These are phyloP conservation scores for Quaeritorhiza haematococci DNA, from an alignment of 371 early-diverging fungal genomes.

Conservation along the genomic window DNA sequence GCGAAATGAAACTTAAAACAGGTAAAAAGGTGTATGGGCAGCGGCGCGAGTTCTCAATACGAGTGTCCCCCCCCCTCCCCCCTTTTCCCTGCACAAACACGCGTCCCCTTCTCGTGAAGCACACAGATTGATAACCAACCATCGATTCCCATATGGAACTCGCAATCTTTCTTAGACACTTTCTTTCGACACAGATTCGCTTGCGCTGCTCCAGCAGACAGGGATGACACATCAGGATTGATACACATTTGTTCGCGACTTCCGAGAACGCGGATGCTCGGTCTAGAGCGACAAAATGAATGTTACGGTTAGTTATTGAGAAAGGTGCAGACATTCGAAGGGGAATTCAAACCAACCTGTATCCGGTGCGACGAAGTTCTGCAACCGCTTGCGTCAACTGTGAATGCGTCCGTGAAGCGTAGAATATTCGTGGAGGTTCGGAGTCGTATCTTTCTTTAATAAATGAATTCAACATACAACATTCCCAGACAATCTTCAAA, in stretches of 20 bases:
- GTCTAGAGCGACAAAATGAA: neutral
- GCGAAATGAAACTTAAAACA: too few species aligned
- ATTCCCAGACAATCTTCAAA: too few species aligned
- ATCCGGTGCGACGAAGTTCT: conserved; percentile 47
- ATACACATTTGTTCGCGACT: conserved; percentile 31
- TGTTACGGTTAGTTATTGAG: neutral
- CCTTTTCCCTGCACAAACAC: too few species aligned
- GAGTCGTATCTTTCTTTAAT: neutral
- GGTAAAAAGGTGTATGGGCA: too few species aligned
- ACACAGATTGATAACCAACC: neutral
- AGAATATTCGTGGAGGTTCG: conserved; percentile 23
- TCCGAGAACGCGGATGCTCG: conserved; percentile 15
- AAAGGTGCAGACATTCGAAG: conserved; percentile 9
- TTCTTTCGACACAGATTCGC: conserved; percentile 13
- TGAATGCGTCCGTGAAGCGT: conserved; percentile 60
- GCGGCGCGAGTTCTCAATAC: too few species aligned
- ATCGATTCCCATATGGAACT: conserved; percentile 9
- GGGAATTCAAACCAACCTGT: conserved; percentile 29
- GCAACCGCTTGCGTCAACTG: conserved; percentile 61
- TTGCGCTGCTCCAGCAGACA: conserved; percentile 8
- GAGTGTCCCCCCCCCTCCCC: too few species aligned
- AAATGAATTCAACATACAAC: too few species aligned
- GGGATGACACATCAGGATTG: conserved; percentile 14
- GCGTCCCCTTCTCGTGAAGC: too few species aligned
- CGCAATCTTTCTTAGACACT: conserved; percentile 12